Conservation (phyloP, 192 early-diverging fungal species). For the Coemansia sp. region DNA sequence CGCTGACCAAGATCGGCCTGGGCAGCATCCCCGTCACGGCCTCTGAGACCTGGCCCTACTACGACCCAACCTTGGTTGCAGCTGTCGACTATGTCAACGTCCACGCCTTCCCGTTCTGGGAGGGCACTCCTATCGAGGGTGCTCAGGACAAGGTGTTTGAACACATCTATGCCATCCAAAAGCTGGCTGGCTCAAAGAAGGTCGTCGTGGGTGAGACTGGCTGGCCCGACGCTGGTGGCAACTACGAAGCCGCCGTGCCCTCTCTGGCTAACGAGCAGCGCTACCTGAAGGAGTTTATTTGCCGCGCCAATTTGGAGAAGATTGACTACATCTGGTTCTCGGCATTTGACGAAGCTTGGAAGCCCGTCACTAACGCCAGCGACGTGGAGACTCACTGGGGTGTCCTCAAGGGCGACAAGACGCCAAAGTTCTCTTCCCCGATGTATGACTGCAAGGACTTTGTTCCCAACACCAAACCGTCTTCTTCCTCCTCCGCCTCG, state of each 20-base stretch:
- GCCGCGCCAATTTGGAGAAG: slow-evolving; percentile 59
- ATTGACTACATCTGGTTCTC: slow-evolving; percentile 69
- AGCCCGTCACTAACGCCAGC: slow-evolving; percentile 56
- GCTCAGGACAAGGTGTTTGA: slow-evolving; percentile 60
- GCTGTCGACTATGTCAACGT: slow-evolving; percentile 63
- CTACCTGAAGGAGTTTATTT: slow-evolving; percentile 64
- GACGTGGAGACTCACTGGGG: slow-evolving; percentile 59
- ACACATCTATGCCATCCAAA: slow-evolving; percentile 56
- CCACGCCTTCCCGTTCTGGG: slow-evolving; percentile 74
- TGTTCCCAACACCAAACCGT: slow-evolving; percentile 31
- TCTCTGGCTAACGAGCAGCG: slow-evolving; percentile 61
- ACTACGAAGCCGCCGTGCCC: slow-evolving; percentile 57
- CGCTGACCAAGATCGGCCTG: slow-evolving; percentile 43
- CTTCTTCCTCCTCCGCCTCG: background rate
- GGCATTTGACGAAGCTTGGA: slow-evolving; percentile 73
- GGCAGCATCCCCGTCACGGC: slow-evolving; percentile 45
- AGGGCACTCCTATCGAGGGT: slow-evolving; percentile 46
- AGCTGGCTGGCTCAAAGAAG: slow-evolving; percentile 53
- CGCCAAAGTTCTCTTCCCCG: slow-evolving; percentile 45
- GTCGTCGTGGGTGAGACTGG: slow-evolving; percentile 69
- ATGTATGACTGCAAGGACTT: slow-evolving; percentile 56
- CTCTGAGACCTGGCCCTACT: slow-evolving; percentile 55
- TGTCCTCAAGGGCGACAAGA: slow-evolving; percentile 48
- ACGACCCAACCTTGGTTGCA: slow-evolving; percentile 51
- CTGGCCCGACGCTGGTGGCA: slow-evolving; percentile 62